Evolutionary conservation across 805 yeast species (phyloP).

Genomic region (Groenewaldozyma tartarivorans): DNA sequence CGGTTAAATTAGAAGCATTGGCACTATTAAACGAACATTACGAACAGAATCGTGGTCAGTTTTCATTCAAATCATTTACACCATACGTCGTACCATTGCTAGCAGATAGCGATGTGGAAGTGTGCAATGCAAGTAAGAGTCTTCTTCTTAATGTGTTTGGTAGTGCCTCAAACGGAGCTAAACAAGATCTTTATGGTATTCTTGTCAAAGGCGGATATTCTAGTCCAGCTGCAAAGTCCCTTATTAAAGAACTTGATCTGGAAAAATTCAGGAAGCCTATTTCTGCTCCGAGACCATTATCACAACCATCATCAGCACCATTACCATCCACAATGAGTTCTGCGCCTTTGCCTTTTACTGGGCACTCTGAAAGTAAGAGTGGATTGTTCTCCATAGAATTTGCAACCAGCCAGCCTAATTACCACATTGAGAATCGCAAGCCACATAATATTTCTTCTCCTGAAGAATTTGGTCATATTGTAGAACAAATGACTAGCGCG

Average conservation of each 20-base stretch:
- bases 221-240: slow-evolving; percentile 16
- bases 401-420: slow-evolving; percentile 21
- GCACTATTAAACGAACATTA: slow-evolving; percentile 19
- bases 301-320: slow-evolving; percentile 8
- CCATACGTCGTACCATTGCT: slow-evolving; percentile 24
- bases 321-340: slow-evolving; percentile 1
- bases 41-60: slow-evolving; percentile 19
- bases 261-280: slow-evolving; percentile 4
- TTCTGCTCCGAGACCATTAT: neutral
- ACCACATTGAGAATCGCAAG: slow-evolving; percentile 32
- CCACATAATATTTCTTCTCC: slow-evolving; percentile 26
- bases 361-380: neutral
- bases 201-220: slow-evolving; percentile 30
- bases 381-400: slow-evolving; percentile 12
- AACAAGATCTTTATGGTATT: slow-evolving; percentile 36
- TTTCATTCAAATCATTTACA: slow-evolving; percentile 26
- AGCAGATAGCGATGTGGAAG: slow-evolving; percentile 18
- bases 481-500: slow-evolving; percentile 24
- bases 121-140: slow-evolving; percentile 19
- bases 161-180: slow-evolving; percentile 31
- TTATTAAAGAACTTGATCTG: slow-evolving; percentile 27
- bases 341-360: too few relatives aligned
- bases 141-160: slow-evolving; percentile 32
- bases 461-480: slow-evolving; percentile 22
- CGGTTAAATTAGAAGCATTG: slow-evolving; percentile 20